A percentile compares a stretch with the other conserved stretches of the same genome.
Conservation (phyloP, 139 green algal genomes). For the Mesostigma viride region DNA sequence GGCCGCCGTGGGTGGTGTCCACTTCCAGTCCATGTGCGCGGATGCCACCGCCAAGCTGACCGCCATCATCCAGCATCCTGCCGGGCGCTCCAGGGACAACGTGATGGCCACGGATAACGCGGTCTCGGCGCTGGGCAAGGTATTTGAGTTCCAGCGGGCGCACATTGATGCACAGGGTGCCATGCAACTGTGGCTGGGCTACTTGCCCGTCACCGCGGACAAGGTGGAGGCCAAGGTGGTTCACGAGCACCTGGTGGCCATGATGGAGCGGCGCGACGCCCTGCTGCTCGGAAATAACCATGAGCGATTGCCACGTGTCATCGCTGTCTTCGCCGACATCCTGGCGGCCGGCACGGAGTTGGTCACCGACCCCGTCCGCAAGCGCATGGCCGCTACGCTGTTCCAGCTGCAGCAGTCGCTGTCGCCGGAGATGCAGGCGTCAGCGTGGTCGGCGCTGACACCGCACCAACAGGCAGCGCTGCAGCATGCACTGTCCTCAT, state of each 20-base stretch:
- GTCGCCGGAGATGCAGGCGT: slow-evolving; percentile 2
- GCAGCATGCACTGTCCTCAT: too few relatives aligned
- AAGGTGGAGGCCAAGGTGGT: slow-evolving; percentile 32
- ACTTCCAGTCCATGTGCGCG: slow-evolving; percentile 40
- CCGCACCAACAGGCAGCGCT: slow-evolving; percentile 10
- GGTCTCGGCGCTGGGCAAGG: slow-evolving; percentile 34
- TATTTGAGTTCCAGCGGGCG: slow-evolving; percentile 32
- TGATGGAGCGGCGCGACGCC: slow-evolving; percentile 10
- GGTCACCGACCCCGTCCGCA: slow-evolving; percentile 14
- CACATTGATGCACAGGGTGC: slow-evolving; percentile 14
- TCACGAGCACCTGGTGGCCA: slow-evolving; percentile 62
- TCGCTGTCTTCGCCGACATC: slow-evolving; percentile 25
- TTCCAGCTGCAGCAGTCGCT: slow-evolving; percentile 16
- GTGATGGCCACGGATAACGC: slow-evolving; percentile 35
- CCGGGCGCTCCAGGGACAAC: slow-evolving; percentile 32
- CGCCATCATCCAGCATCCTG: slow-evolving; percentile 27
- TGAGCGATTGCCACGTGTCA: slow-evolving; percentile 22
- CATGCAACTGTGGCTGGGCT: slow-evolving; percentile 19
- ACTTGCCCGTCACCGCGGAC: slow-evolving; percentile 28
- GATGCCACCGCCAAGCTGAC: slow-evolving; percentile 14
- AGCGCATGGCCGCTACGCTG: slow-evolving; percentile 12
- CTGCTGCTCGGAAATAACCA: slow-evolving; percentile 19
- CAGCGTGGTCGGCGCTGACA: background rate
- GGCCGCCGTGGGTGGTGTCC: slow-evolving; percentile 38
- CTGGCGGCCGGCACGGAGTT: slow-evolving; percentile 20